Evolutionary conservation across 2,329 filamentous ascomycete species (phyloP).

Genomic region (Fonsecaea nubica): DNA sequence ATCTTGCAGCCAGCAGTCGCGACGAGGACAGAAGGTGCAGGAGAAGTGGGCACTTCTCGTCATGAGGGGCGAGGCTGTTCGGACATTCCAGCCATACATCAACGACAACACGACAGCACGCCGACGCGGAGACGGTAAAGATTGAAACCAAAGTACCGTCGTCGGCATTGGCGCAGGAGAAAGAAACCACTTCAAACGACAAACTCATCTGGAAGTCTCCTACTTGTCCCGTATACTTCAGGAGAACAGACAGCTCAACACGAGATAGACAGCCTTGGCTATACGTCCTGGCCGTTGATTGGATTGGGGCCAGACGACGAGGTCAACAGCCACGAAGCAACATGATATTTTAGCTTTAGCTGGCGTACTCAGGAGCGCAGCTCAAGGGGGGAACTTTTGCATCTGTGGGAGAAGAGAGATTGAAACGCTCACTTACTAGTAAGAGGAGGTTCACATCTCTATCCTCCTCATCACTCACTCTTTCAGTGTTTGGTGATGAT

Average conservation of each 20-base stretch:
- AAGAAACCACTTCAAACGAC: not conserved
- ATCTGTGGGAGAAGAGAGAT: not conserved
- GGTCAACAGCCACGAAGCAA: not conserved
- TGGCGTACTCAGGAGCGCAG: not conserved
- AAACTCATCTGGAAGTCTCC: conserved; percentile 1
- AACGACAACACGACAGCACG: not conserved
- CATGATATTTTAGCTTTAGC: not conserved
- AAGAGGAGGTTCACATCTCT: not conserved
- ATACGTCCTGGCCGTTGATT: not conserved
- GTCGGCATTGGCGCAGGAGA: not conserved
- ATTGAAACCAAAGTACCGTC: not conserved
- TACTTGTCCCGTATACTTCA: not conserved
- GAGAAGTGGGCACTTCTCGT: not conserved
- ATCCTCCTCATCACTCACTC: not conserved
- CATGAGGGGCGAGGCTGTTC: not conserved
- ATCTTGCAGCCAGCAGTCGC: not conserved
- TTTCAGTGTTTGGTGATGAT: not conserved
- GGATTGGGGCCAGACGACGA: not conserved
- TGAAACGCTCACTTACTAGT: not conserved
- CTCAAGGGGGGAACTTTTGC: not conserved
- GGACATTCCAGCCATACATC: not conserved
- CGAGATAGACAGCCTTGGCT: conserved; percentile 3
- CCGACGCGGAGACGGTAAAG: not conserved
- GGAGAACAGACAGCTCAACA: not conserved
- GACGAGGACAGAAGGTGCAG: not conserved